Evolutionary conservation across 2,329 filamentous ascomycete species (phyloP).

Genomic region (Magnaporthiopsis incrustans): DNA sequence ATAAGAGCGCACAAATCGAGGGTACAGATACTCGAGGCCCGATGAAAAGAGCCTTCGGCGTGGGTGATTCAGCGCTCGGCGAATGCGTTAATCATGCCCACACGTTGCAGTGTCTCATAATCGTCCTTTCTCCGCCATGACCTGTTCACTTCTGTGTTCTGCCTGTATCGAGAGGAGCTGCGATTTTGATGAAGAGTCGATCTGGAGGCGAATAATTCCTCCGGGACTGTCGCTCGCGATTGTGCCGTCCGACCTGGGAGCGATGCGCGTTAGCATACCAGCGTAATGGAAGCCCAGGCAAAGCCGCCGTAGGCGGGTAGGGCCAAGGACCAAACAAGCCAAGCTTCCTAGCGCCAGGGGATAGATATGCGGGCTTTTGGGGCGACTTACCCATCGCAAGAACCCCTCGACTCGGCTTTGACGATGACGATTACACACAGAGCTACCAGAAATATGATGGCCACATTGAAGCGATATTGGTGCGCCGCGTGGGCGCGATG

Average conservation of each 20-base stretch:
- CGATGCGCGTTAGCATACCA: background rate
- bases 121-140: background rate
- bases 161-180: conserved; percentile 11
- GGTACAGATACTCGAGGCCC: background rate
- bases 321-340: conserved; percentile 8
- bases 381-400: conserved; percentile 15
- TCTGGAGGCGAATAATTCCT: conserved; percentile 13
- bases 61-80: background rate
- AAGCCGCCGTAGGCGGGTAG: conserved; percentile 7
- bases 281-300: conserved; percentile 6
- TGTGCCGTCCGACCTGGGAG: background rate
- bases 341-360: background rate
- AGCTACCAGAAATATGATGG: conserved; percentile 20
- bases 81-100: background rate
- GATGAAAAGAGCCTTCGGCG: background rate
- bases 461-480: background rate
- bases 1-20: background rate
- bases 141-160: background rate
- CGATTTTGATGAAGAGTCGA: conserved; percentile 7
- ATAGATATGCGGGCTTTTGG: background rate
- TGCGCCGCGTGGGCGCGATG: background rate
- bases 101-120: background rate
- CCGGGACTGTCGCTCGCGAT: background rate
- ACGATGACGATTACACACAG: conserved; percentile 23
- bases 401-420: conserved; percentile 19